These are phyloP conservation scores for Vaccinium macrocarpon DNA, from an alignment of 148 eudicot species.

Conservation along the genomic window DNA sequence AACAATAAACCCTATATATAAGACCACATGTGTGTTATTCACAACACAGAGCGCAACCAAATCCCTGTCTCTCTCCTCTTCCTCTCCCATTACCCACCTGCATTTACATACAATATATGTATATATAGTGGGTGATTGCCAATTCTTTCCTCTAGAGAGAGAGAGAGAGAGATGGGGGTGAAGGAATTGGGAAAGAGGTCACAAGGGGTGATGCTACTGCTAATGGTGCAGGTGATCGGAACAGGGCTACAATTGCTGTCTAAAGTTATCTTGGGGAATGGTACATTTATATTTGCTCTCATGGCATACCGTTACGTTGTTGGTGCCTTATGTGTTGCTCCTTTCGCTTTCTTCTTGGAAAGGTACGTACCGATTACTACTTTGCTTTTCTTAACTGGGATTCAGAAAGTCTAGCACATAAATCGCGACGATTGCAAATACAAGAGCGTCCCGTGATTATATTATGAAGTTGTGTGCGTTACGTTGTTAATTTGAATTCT, in stretches of 20 bases:
- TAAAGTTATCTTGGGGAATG: conserved; percentile 36
- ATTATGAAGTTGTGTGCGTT: too few species aligned
- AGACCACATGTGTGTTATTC: too few species aligned
- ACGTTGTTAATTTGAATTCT: neutral
- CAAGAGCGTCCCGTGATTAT: too few species aligned
- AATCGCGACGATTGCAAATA: too few species aligned
- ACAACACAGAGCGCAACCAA: too few species aligned
- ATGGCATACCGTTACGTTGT: conserved; percentile 51
- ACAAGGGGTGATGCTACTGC: conserved; percentile 38
- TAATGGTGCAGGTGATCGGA: conserved; percentile 47
- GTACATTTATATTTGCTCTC: conserved; percentile 54
- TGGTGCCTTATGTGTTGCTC: conserved; percentile 51
- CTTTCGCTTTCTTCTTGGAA: conserved; percentile 53
- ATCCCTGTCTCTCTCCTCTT: too few species aligned
- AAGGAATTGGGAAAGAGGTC: conserved; percentile 27
- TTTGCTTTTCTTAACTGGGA: neutral
- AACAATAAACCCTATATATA: too few species aligned
- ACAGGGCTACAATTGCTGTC: conserved; percentile 54
- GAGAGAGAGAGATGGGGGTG: conserved; percentile 3
- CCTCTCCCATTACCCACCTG: too few species aligned
- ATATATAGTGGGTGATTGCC: too few species aligned
- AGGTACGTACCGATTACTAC: conserved; percentile 26
- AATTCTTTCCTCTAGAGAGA: neutral
- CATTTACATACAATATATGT: too few species aligned
- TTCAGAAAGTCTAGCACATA: too few species aligned